phyloP scores from a whole-genome alignment of 2,329 filamentous ascomycete genomes.

The Talaromyces sp. region DNA sequence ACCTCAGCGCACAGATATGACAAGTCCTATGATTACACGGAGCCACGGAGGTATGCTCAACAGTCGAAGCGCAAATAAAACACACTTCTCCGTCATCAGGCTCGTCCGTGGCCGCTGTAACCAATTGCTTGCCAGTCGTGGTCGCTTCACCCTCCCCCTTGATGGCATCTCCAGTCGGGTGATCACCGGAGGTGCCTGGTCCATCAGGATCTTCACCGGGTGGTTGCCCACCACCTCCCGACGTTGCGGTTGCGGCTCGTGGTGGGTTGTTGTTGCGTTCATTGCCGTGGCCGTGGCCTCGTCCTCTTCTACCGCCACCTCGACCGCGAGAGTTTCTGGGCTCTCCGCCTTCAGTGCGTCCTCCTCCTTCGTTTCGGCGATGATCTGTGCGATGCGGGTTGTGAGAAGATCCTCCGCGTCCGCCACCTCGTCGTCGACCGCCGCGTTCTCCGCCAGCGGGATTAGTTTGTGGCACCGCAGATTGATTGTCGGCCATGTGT shows the following conservation, averaged over 20 bases:
- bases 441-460: slow-evolving; percentile 47
- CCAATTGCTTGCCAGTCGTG: slow-evolving; percentile 30
- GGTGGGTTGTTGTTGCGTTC: slow-evolving; percentile 25
- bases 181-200: slow-evolving; percentile 46
- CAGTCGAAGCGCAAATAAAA: slow-evolving; percentile 93
- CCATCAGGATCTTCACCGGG: slow-evolving; percentile 37
- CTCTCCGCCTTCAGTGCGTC: slow-evolving; percentile 36
- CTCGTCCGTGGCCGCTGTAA: slow-evolving; percentile 40
- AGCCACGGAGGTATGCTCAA: slow-evolving; percentile 82
- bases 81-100: slow-evolving; percentile 76
- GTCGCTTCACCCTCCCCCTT: slow-evolving; percentile 30
- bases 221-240: slow-evolving; percentile 29
- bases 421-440: slow-evolving; percentile 33
- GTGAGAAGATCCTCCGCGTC: slow-evolving; percentile 33
- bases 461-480: slow-evolving; percentile 33
- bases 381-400: slow-evolving; percentile 30
- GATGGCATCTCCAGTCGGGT: slow-evolving; percentile 50
- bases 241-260: slow-evolving; percentile 18
- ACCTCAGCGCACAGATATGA: slow-evolving; percentile 87
- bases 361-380: slow-evolving; percentile 26
- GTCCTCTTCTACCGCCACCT: slow-evolving; percentile 34
- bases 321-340: slow-evolving; percentile 35
- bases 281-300: slow-evolving; percentile 35
- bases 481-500: slow-evolving; percentile 20
- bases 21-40: slow-evolving; percentile 97